A percentile compares a stretch with the other conserved stretches of the same genome.
Conservation (phyloP, 441 rosid species). For the Pelargonium myrrhifolium region DNA sequence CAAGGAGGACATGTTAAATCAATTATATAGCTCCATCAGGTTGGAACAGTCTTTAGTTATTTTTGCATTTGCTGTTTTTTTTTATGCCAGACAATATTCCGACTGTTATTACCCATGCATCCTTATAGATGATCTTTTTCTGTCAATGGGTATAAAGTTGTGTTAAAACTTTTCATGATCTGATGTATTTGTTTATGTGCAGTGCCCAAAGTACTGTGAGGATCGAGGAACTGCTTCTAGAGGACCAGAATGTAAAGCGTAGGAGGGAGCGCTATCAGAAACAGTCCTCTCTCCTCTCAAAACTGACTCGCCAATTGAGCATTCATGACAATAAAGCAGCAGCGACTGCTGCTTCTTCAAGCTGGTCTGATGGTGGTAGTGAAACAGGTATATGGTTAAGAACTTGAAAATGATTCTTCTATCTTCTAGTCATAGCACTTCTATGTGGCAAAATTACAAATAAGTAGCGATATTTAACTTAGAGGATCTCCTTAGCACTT, state of each 20-base stretch:
- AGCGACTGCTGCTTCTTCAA: slow-evolving; percentile 45
- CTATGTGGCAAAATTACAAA: no score
- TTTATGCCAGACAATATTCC: neutral
- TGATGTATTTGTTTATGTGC: slow-evolving; percentile 6
- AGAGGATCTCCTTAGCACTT: no score
- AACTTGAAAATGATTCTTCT: neutral
- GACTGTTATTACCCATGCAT: neutral
- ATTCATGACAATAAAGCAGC: slow-evolving; percentile 92
- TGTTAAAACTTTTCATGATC: neutral
- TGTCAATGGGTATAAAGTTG: neutral
- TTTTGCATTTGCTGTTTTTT: neutral
- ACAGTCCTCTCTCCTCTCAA: slow-evolving; percentile 77
- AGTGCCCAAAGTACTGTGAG: slow-evolving; percentile 75
- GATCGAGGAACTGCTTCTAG: slow-evolving; percentile 85
- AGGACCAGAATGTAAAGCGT: slow-evolving; percentile 80
- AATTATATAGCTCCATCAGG: slow-evolving; percentile 90
- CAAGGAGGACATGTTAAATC: slow-evolving; percentile 97
- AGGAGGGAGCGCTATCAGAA: slow-evolving; percentile 78
- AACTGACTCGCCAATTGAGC: slow-evolving; percentile 78
- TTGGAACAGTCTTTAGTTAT: slow-evolving; percentile 21
- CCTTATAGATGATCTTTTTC: neutral
- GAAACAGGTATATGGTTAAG: slow-evolving; percentile 41
- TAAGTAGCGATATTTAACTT: no score
- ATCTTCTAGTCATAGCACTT: neutral
- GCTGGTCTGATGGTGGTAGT: slow-evolving; percentile 50